Percentiles rank a stretch among this genome's conserved stretches.
Evolutionary conservation across 192 early-diverging fungal species (phyloP).

Genomic region (Spizellomyces punctatus): DNA sequence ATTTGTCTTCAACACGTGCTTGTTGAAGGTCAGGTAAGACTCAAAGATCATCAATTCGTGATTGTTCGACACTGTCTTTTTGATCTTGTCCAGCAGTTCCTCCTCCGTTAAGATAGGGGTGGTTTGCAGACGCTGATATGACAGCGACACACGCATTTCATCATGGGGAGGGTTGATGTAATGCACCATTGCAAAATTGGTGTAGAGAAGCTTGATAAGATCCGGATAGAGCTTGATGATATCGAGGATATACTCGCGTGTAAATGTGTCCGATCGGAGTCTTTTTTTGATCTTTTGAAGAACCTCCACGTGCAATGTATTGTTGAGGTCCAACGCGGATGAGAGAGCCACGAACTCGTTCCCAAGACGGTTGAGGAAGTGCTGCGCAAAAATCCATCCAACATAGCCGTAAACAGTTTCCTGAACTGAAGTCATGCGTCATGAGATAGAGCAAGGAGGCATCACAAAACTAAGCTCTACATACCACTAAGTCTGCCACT

Average conservation of each 20-base stretch:
- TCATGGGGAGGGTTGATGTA: constrained; percentile 73
- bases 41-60: constrained; percentile 94
- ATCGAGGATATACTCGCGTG: constrained; percentile 96
- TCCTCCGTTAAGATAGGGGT: constrained; percentile 76
- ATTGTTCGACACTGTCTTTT: constrained; percentile 84
- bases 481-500: constrained; percentile 71
- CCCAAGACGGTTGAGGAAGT: constrained; percentile 97
- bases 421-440: constrained; percentile 54
- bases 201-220: constrained; percentile 88
- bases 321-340: constrained; percentile 76
- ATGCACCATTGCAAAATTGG: constrained; percentile 94
- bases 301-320: constrained; percentile 88
- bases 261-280: constrained; percentile 95
- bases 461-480: no score
- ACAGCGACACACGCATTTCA: constrained; percentile 72
- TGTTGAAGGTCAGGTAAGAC: constrained; percentile 94
- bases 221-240: constrained; percentile 95
- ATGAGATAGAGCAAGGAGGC: constrained; percentile 42
- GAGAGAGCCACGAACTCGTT: constrained; percentile 88
- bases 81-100: constrained; percentile 87
- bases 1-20: constrained; percentile 98
- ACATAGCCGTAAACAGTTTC: constrained; percentile 96
- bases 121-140: constrained; percentile 84
- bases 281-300: constrained; percentile 97
- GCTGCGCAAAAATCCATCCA: constrained; percentile 97